phyloP scores from a whole-genome alignment of 1,139 yeast genomes.

The Zygotorulaspora mrakii region DNA sequence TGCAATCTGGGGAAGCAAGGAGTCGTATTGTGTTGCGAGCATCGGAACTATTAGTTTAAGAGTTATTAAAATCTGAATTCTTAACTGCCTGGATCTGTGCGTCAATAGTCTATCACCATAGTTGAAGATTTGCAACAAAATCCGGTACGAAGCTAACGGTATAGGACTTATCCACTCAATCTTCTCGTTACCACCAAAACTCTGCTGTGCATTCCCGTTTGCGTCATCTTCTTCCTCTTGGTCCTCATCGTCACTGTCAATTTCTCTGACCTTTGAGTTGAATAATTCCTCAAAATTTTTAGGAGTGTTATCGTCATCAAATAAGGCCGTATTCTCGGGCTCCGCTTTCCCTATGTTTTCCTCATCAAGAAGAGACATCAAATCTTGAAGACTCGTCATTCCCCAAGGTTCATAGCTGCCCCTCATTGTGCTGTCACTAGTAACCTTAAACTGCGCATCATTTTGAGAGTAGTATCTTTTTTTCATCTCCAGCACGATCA shows the following conservation, averaged over 20 bases:
- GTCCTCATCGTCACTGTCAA: conserved; percentile 28
- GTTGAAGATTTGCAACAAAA: conserved; percentile 57
- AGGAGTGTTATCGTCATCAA: conserved; percentile 18
- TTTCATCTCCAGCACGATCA: conserved; percentile 54
- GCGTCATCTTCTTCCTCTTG: conserved; percentile 12
- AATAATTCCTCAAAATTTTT: conserved; percentile 34
- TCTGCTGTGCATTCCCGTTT: conserved; percentile 3
- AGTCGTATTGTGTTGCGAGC: conserved; percentile 55
- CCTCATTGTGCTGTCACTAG: conserved; percentile 10
- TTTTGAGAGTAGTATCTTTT: conserved; percentile 38
- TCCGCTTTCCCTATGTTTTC: conserved; percentile 3
- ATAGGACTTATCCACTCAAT: conserved; percentile 61
- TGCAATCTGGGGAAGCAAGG: conserved; percentile 65
- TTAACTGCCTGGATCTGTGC: conserved; percentile 58
- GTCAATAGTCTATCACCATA: conserved; percentile 71
- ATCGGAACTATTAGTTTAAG: conserved; percentile 53
- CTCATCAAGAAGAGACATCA: conserved; percentile 21
- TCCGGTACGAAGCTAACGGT: conserved; percentile 53
- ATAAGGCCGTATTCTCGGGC: conserved; percentile 10
- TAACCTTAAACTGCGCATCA: conserved; percentile 20
- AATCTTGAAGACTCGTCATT: conserved; percentile 22
- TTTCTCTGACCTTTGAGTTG: conserved; percentile 22
- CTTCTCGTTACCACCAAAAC: conserved; percentile 10
- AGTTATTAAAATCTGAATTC: conserved; percentile 53
- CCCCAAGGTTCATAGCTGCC: conserved; percentile 28